Evolutionary conservation across 2,329 filamentous ascomycete species (phyloP).

Genomic region (Colletotrichum sublineola): DNA sequence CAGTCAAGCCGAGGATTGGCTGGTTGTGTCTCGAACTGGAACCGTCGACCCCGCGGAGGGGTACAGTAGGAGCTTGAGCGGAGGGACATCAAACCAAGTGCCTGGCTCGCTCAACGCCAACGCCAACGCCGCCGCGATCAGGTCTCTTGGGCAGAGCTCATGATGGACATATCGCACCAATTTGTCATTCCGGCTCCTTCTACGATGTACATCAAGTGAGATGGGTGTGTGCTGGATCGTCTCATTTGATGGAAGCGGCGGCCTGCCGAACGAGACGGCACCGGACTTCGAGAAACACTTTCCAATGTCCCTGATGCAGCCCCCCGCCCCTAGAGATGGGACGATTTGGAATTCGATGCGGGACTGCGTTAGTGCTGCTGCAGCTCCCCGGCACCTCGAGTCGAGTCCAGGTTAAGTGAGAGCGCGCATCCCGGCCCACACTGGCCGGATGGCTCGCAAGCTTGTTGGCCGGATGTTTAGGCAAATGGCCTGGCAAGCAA

Average conservation of each 20-base stretch:
- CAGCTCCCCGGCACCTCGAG: conserved; percentile 36
- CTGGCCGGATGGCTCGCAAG: not conserved
- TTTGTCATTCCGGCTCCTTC: conserved; percentile 22
- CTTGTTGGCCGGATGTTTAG: conserved; percentile 13
- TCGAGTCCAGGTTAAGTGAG: conserved; percentile 9
- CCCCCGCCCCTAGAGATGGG: conserved; percentile 10
- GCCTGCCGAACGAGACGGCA: conserved; percentile 21
- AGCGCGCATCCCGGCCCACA: conserved; percentile 1
- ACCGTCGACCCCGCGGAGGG: conserved; percentile 29
- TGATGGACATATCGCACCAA: not conserved
- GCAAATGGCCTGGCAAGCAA: conserved; percentile 3
- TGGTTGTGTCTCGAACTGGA: conserved; percentile 32
- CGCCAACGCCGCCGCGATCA: not conserved
- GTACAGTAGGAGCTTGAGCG: conserved; percentile 6
- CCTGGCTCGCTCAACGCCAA: conserved; percentile 17
- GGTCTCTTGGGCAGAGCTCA: not conserved
- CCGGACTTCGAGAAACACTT: conserved; percentile 21
- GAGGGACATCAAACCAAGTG: conserved; percentile 25
- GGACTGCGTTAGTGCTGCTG: conserved; percentile 29
- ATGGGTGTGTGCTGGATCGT: not conserved
- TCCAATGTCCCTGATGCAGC: conserved; percentile 17
- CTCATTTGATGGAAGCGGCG: conserved; percentile 1
- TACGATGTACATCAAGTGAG: not conserved
- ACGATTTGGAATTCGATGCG: conserved; percentile 42
- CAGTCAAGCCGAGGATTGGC: conserved; percentile 15